Conservation (phyloP, 2,329 filamentous ascomycete species). For the Hypoxylon sp. region DNA sequence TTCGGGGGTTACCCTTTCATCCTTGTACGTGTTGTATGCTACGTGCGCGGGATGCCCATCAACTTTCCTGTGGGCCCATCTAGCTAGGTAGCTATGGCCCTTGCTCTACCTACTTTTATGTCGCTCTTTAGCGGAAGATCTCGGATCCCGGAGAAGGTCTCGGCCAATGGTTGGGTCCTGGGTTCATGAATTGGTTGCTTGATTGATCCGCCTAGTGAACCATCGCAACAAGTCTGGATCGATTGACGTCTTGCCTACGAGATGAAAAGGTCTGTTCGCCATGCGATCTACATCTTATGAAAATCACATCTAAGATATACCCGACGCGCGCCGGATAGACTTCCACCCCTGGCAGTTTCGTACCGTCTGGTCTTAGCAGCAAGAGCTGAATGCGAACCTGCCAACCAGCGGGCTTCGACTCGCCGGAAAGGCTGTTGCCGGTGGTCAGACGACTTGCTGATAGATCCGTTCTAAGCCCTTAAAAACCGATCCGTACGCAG, state of each 20-base stretch:
- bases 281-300: conserved; percentile 40
- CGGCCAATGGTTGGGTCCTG: conserved; percentile 34
- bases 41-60: conserved; percentile 35
- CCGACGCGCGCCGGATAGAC: conserved; percentile 19
- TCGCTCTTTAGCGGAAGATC: conserved; percentile 38
- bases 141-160: conserved; percentile 42
- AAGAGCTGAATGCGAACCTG: conserved; percentile 34
- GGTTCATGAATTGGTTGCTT: conserved; percentile 37
- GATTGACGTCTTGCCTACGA: conserved; percentile 24
- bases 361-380: conserved; percentile 12
- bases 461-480: conserved; percentile 16
- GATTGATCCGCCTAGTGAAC: conserved; percentile 37
- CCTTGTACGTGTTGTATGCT: conserved; percentile 32
- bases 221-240: conserved; percentile 19
- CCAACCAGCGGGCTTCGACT: conserved; percentile 34
- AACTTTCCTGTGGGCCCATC: conserved; percentile 15
- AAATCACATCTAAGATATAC: conserved; percentile 41
- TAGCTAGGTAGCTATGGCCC: conserved; percentile 6
- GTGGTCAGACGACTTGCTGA: conserved; percentile 32
- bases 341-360: conserved; percentile 17
- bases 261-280: conserved; percentile 15
- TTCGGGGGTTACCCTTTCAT: conserved; percentile 15
- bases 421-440: conserved; percentile 30
- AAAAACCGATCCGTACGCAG: conserved; percentile 17
- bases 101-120: conserved; percentile 22